phyloP scores from a whole-genome alignment of 441 rosid genomes.

The Oxalis stricta region DNA sequence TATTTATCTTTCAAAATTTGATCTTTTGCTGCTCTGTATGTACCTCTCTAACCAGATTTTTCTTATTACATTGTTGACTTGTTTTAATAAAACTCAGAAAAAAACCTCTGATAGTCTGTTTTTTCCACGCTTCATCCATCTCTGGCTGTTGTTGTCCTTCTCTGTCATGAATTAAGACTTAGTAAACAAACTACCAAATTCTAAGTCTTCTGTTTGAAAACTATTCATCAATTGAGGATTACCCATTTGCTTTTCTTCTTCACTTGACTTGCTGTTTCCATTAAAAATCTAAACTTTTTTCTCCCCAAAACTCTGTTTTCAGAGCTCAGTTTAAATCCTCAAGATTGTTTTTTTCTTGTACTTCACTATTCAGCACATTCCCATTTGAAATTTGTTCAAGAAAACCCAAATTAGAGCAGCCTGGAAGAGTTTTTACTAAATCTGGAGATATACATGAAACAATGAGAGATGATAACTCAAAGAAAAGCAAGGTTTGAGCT shows the following conservation, averaged over 20 bases:
- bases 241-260: slow-evolving; percentile 10
- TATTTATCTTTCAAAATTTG: slow-evolving; percentile 46
- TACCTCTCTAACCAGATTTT: slow-evolving; percentile 52
- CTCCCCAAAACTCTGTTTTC: background rate
- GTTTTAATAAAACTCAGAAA: slow-evolving; percentile 29
- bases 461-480: slow-evolving; percentile 74
- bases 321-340: slow-evolving; percentile 6
- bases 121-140: slow-evolving; percentile 29
- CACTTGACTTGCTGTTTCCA: background rate
- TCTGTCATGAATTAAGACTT: too few relatives aligned
- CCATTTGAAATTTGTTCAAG: background rate
- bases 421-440: slow-evolving; percentile 5
- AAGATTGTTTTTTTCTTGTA: slow-evolving; percentile 4
- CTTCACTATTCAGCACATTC: slow-evolving; percentile 7
- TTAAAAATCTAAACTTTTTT: too few relatives aligned
- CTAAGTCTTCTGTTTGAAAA: slow-evolving; percentile 11
- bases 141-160: slow-evolving; percentile 12
- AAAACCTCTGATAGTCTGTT: slow-evolving; percentile 29
- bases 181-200: too few relatives aligned
- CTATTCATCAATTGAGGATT: slow-evolving; percentile 11
- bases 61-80: slow-evolving; percentile 31
- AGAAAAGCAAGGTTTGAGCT: slow-evolving; percentile 65
- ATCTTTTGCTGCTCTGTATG: slow-evolving; percentile 39
- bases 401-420: background rate
- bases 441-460: slow-evolving; percentile 37